phyloP scores from a whole-genome alignment of 257 asterid species.

The Salvia splendens region DNA sequence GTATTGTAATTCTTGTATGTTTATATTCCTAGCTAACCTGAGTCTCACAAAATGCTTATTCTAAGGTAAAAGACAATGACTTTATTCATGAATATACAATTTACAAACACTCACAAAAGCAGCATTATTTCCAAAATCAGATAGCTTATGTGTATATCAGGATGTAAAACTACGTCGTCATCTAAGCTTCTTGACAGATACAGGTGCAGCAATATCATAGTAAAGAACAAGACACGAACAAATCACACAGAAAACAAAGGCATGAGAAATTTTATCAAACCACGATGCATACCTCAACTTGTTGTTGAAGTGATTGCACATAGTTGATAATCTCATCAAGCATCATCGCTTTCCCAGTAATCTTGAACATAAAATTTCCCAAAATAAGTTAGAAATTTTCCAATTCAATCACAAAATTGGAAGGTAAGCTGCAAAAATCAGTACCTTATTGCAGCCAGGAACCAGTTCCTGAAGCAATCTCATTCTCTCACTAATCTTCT shows the following conservation, averaged over 20 bases:
- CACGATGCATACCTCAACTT: slow-evolving; percentile 73
- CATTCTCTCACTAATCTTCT: slow-evolving; percentile 95
- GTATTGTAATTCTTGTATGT: background rate
- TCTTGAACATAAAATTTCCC: slow-evolving; percentile 44
- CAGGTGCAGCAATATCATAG: background rate
- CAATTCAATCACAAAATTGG: background rate
- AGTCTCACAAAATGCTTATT: background rate
- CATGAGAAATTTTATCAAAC: slow-evolving; percentile 5
- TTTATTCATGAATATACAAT: background rate
- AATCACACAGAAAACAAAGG: slow-evolving; percentile 25
- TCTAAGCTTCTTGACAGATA: background rate
- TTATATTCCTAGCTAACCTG: slow-evolving; percentile 1
- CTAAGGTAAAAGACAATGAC: background rate
- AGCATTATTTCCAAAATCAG: background rate
- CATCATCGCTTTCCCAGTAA: slow-evolving; percentile 97
- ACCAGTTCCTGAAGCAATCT: slow-evolving; percentile 91
- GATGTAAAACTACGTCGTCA: background rate
- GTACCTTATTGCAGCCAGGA: slow-evolving; percentile 93
- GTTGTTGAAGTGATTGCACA: slow-evolving; percentile 92
- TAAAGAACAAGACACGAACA: background rate
- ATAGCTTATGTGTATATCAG: background rate
- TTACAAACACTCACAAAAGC: background rate
- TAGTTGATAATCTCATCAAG: slow-evolving; percentile 98
- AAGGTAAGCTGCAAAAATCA: slow-evolving; percentile 12
- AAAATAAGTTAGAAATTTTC: slow-evolving; percentile 17